Percentiles rank a stretch among this genome's conserved stretches.
phyloP scores from a whole-genome alignment of 495 filamentous ascomycete species.

The Neohortaea acidophila region DNA sequence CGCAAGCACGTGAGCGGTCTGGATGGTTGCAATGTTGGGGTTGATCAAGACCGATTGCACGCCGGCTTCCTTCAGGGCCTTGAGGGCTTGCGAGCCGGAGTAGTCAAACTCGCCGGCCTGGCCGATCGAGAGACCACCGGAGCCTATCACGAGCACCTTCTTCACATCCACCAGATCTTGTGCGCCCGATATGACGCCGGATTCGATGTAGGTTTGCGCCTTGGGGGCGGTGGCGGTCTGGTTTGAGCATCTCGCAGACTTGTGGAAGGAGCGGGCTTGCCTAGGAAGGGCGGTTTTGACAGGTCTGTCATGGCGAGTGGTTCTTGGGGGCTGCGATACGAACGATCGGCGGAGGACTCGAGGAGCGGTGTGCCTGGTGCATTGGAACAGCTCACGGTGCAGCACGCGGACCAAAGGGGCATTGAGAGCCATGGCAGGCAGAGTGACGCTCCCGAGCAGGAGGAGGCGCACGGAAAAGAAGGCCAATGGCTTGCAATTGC shows the following conservation, averaged over 20 bases:
- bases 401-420: constrained; percentile 8
- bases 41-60: constrained; percentile 94
- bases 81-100: constrained; percentile 78
- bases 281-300: background rate
- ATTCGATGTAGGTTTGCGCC: constrained; percentile 74
- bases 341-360: constrained; percentile 7
- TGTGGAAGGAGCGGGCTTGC: constrained; percentile 5
- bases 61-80: constrained; percentile 78
- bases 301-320: background rate
- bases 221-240: constrained; percentile 53
- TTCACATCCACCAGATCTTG: constrained; percentile 74
- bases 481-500: constrained; percentile 1
- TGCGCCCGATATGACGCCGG: constrained; percentile 61
- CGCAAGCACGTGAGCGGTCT: constrained; percentile 92
- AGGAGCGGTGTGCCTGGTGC: constrained; percentile 8
- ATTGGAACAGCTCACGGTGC: constrained; percentile 11
- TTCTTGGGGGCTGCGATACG: constrained; percentile 3
- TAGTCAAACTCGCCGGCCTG: constrained; percentile 99
- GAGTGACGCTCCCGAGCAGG: background rate
- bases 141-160: constrained; percentile 95
- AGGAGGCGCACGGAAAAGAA: background rate
- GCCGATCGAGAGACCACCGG: constrained; percentile 91
- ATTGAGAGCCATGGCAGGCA: constrained; percentile 13
- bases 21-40: constrained; percentile 96
- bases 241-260: constrained; percentile 10